A percentile compares a stretch with the other conserved stretches of the same genome.
These are phyloP conservation scores for Suillus hirtellus DNA, from an alignment of 768 basidiomycete genomes.

Conservation along the genomic window DNA sequence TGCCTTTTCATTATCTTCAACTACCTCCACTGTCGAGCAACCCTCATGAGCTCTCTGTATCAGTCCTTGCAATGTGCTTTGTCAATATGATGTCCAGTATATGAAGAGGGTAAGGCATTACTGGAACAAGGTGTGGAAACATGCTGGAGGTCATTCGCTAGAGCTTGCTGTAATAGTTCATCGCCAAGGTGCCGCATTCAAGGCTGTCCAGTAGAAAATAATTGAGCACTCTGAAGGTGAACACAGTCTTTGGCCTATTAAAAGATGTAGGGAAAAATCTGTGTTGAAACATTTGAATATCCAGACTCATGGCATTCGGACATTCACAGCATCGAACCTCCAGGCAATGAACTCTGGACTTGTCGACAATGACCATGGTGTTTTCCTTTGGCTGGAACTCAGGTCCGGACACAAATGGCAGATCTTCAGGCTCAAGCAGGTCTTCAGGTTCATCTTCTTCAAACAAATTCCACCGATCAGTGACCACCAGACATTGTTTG, in stretches of 20 bases:
- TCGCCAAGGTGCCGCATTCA: no score
- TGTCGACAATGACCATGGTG: background rate
- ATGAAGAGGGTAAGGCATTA: no score
- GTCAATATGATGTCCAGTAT: no score
- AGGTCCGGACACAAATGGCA: background rate
- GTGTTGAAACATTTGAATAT: no score
- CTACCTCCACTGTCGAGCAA: no score
- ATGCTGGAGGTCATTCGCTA: background rate
- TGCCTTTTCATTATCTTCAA: no score
- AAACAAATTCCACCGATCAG: background rate
- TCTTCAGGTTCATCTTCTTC: background rate
- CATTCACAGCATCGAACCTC: background rate
- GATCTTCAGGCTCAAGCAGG: background rate
- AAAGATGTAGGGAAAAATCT: no score
- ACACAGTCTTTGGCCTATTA: background rate
- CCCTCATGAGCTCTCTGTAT: no score
- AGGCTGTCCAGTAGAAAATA: no score
- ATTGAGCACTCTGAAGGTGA: background rate
- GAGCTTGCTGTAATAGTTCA: background rate
- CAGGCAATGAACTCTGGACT: background rate
- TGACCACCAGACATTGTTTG: background rate
- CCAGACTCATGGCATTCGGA: no score
- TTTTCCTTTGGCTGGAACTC: background rate
- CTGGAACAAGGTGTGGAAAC: background rate
- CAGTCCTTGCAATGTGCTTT: no score